Base-by-base conservation (phyloP, 2,329 filamentous ascomycete genomes). In the Raffaelea ambrosiae region DNA sequence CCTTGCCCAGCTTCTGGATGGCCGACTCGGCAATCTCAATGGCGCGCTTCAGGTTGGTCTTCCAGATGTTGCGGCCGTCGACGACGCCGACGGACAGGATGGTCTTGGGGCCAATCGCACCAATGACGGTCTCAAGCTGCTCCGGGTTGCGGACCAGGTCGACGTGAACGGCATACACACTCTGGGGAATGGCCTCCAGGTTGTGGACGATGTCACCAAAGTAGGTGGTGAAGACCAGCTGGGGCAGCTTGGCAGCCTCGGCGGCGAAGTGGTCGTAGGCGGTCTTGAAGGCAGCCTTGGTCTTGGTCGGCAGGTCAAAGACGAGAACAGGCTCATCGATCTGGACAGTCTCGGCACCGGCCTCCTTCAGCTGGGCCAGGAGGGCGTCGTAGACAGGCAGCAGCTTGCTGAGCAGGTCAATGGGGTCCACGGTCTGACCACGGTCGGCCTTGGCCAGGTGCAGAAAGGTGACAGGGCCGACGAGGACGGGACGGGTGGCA, bases 191-290 rank as follows among this genome's bases (percentile, higher is more conserved):
- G 58, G 88, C 81, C 63, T 96, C 89, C 59, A 96, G 81, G 84
- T 98, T 98, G 86, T 98, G 93, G 62, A 97, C 88, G 58, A 98
- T 89, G 71, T 98, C 93, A 75, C 93, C 93, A 65, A 98, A 98
- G 83, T 97, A 98, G 64, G 93, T 97, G 68, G 93, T 86, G 63
- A 98, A 79, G 61, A 93, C 81, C 51, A 97, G 72, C 69, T 91
- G 84, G 63, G 93, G 91, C 64, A 90, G 86, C 70, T 83, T 84
- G 73, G 75, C 77, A 64, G 86, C 88, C 51, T 89, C 78, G 62
- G 73, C 72, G 59, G 79, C 76, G 53, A 98, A 77, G 76, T 88
- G 90, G 79, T 95, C 86, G 65, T 98, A 98, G 51, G 89, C 83
- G 57, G 93, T 88, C 84, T 95, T 95, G 86, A 97, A 98, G 57